Percentiles rank a stretch among this genome's conserved stretches.
These are phyloP conservation scores for Lentinula boryana DNA, from an alignment of 768 basidiomycete genomes.

Conservation along the genomic window DNA sequence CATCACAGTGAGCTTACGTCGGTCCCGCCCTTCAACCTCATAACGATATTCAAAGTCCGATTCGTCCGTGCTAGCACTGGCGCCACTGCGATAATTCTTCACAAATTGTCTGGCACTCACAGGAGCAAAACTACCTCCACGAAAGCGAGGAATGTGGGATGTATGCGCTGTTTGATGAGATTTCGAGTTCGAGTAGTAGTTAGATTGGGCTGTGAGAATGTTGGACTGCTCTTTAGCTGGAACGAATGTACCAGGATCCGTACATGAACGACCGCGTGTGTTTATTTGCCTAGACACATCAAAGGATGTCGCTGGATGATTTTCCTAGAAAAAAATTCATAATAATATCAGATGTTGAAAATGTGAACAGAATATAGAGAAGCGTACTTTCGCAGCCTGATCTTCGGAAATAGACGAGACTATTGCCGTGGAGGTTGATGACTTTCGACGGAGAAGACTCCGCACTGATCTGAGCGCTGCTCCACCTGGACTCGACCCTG, in stretches of 20 bases:
- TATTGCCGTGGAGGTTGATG: background rate
- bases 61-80: conserved; percentile 22
- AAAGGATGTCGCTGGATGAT: conserved; percentile 1
- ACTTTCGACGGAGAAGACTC: conserved; percentile 8
- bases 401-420: background rate
- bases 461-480: conserved; percentile 5
- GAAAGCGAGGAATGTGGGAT: conserved; percentile 27
- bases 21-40: conserved; percentile 21
- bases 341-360: background rate
- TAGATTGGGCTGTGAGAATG: conserved; percentile 6
- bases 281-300: background rate
- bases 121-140: conserved; percentile 11
- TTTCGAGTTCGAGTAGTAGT: background rate
- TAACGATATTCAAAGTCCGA: conserved; percentile 35
- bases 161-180: background rate
- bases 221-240: background rate
- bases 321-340: background rate
- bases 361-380: background rate
- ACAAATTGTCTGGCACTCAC: background rate
- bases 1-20: conserved; percentile 37
- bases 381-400: background rate
- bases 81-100: conserved; percentile 8
- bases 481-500: conserved; percentile 6
- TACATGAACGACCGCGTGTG: conserved; percentile 26
- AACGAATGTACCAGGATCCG: conserved; percentile 23